phyloP scores from a whole-genome alignment of 2,329 filamentous ascomycete genomes.

The Diaporthe humulicola region DNA sequence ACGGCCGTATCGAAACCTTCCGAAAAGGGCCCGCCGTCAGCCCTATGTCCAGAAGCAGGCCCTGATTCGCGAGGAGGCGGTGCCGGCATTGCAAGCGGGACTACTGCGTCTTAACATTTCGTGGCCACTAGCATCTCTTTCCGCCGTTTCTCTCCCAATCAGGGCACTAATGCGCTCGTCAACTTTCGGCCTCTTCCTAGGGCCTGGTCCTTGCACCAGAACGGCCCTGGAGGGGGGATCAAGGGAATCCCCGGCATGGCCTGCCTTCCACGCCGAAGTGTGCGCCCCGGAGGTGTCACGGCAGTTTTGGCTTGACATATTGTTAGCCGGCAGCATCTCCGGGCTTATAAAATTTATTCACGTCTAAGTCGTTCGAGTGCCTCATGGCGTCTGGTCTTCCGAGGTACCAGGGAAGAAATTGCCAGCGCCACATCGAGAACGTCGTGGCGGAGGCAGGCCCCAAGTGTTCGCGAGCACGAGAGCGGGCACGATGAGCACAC shows the following conservation, averaged over 20 bases:
- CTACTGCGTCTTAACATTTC: background rate
- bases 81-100: constrained; percentile 10
- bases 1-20: background rate
- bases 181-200: constrained; percentile 9
- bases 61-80: constrained; percentile 31
- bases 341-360: background rate
- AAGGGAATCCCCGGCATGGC: background rate
- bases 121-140: constrained; percentile 6
- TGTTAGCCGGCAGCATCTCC: background rate
- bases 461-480: background rate
- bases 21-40: constrained; percentile 21
- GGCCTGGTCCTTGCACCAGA: constrained; percentile 5
- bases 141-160: constrained; percentile 32
- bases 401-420: background rate
- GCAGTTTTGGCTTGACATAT: background rate
- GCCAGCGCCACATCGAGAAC: background rate
- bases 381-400: background rate
- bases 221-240: background rate
- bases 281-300: background rate
- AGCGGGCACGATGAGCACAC: background rate
- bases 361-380: background rate
- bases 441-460: background rate
- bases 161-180: background rate
- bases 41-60: constrained; percentile 26
- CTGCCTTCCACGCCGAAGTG: background rate